Evolutionary conservation across 169 alveolate genomes (phyloP).

Genomic region (Eimeria tenella): DNA sequence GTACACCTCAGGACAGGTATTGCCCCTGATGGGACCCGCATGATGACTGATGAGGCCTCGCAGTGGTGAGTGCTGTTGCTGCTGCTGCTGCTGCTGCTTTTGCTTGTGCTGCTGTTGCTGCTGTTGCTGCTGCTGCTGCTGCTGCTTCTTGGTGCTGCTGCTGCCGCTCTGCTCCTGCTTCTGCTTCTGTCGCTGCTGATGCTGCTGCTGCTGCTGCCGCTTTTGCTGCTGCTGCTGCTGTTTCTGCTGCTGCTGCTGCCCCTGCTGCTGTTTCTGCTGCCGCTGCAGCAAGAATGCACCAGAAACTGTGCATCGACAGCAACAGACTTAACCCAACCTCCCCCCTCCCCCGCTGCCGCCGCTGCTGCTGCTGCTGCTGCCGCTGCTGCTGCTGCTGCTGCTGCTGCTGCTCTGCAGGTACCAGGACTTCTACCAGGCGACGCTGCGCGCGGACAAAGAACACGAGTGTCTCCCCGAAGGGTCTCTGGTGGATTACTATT

Average conservation of each 20-base stretch:
- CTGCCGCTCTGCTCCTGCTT: background rate
- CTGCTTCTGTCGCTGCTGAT: background rate
- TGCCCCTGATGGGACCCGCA: slow-evolving; percentile 84
- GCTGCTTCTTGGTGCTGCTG: background rate
- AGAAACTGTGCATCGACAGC: too few relatives aligned
- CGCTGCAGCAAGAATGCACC: too few relatives aligned
- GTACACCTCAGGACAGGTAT: slow-evolving; percentile 83
- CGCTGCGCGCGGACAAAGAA: slow-evolving; percentile 73
- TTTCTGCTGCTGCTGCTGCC: background rate
- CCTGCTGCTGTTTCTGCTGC: background rate
- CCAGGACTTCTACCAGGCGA: slow-evolving; percentile 83
- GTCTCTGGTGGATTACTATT: slow-evolving; percentile 82
- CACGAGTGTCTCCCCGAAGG: slow-evolving; percentile 81
- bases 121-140: slow-evolving; percentile 2
- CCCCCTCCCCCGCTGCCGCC: too few relatives aligned
- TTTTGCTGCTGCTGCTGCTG: background rate
- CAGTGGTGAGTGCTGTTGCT: slow-evolving; percentile 79
- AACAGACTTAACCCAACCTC: too few relatives aligned
- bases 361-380: too few relatives aligned
- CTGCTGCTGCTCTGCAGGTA: slow-evolving; percentile 79
- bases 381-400: too few relatives aligned
- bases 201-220: background rate
- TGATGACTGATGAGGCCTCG: slow-evolving; percentile 83
- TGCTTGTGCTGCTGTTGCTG: background rate
- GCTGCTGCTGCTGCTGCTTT: background rate